Conservation (phyloP, 1,139 yeast species). For the Candida gigantensis region DNA sequence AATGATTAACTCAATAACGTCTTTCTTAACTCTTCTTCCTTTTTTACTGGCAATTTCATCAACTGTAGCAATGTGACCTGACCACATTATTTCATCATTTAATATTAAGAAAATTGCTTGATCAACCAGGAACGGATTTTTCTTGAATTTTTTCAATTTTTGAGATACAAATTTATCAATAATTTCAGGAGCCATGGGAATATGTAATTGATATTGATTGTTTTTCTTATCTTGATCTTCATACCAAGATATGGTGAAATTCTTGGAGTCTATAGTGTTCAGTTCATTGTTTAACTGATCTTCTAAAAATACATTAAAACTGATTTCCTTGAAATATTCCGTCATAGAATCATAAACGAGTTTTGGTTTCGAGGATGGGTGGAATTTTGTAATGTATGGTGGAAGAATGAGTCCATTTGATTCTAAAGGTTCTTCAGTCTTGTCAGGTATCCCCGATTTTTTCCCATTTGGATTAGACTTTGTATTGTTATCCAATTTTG, state of each 20-base stretch:
- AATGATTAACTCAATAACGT: constrained; percentile 45
- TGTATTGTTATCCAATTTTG: not conserved
- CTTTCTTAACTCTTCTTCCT: constrained; percentile 16
- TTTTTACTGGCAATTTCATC: constrained; percentile 22
- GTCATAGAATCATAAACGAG: constrained; percentile 50
- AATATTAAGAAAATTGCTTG: constrained; percentile 49
- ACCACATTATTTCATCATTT: constrained; percentile 41
- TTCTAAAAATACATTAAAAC: constrained; percentile 62
- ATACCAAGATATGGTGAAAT: constrained; percentile 54
- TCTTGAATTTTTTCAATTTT: constrained; percentile 42
- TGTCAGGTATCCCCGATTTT: not conserved
- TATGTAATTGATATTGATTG: constrained; percentile 38
- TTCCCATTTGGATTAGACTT: not conserved
- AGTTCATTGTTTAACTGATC: constrained; percentile 50
- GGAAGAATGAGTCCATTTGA: constrained; percentile 21
- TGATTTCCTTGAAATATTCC: constrained; percentile 59
- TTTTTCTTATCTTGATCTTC: constrained; percentile 46
- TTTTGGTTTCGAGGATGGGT: constrained; percentile 38
- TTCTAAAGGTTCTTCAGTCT: constrained; percentile 3
- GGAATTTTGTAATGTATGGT: constrained; percentile 26
- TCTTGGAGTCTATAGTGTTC: constrained; percentile 35
- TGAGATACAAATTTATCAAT: constrained; percentile 45
- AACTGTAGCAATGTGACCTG: constrained; percentile 50
- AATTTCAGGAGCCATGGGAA: constrained; percentile 38
- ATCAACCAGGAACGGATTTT: constrained; percentile 48